Conservation (phyloP, 208 protist species). For the Acanthamoeba royreba region DNA sequence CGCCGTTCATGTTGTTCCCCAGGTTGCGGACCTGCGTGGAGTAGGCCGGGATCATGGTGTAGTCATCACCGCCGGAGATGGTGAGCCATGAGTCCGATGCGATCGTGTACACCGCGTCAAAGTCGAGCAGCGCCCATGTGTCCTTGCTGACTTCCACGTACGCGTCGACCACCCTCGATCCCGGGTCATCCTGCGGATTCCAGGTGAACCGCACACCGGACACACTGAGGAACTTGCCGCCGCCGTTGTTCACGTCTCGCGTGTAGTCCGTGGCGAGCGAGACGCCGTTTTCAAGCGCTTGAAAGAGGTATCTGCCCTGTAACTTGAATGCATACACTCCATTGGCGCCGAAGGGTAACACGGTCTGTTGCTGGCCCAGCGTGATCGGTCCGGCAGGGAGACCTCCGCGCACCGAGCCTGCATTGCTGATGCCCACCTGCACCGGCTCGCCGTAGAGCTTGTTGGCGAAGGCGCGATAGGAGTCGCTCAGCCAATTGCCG, state of each 20-base stretch:
- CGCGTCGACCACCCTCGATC: not conserved
- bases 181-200: not conserved
- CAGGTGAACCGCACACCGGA: not conserved
- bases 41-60: not conserved
- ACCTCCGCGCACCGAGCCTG: not conserved
- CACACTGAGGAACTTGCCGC: not conserved
- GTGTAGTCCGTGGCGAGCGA: not conserved
- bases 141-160: not conserved
- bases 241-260: not conserved
- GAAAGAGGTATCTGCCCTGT: not conserved
- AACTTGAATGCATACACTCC: not conserved
- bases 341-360: not conserved
- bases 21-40: not conserved
- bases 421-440: not conserved
- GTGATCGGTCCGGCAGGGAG: not conserved
- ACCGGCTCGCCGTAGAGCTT: not conserved
- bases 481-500: not conserved
- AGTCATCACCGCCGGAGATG: not conserved
- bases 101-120: not conserved
- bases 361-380: not conserved
- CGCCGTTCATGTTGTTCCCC: not conserved
- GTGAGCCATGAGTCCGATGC: not conserved
- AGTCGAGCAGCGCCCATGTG: not conserved
- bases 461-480: not conserved
- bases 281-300: not conserved